Evolutionary conservation across 345 rosid species (phyloP).

Genomic region (Citrus cavaleriei): DNA sequence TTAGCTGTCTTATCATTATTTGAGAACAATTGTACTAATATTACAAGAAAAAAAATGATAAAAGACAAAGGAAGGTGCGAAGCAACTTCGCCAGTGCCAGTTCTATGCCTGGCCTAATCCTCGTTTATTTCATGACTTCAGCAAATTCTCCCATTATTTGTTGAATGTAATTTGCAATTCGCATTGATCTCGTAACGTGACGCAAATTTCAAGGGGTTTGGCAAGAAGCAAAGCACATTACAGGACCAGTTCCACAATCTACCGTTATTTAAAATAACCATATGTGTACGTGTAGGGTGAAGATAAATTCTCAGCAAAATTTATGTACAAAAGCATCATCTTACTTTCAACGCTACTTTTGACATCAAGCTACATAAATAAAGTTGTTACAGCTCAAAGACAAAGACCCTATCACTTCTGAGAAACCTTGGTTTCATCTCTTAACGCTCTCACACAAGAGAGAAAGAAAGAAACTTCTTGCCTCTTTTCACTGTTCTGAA

Average conservation of each 20-base stretch:
- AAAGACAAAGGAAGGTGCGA: slow-evolving; percentile 4
- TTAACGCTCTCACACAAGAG: not conserved
- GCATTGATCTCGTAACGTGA: too few relatives aligned
- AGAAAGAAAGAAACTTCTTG: not conserved
- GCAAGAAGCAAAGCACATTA: not conserved
- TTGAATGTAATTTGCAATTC: too few relatives aligned
- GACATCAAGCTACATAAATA: not conserved
- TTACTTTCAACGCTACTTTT: not conserved
- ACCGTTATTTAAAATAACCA: not conserved
- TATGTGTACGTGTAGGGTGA: slow-evolving; percentile 1
- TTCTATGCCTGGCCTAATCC: not conserved
- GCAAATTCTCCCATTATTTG: not conserved
- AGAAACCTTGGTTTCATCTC: not conserved
- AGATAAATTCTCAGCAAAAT: not conserved
- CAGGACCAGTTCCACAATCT: not conserved
- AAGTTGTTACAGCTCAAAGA: not conserved
- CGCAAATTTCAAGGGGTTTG: not conserved
- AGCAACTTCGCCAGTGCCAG: slow-evolving; percentile 3
- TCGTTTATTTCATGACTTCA: not conserved
- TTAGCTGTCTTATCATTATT: too few relatives aligned
- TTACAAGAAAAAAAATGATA: not conserved
- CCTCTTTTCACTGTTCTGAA: not conserved
- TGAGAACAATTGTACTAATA: not conserved
- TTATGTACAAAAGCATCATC: not conserved
- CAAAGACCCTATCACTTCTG: not conserved